Evolutionary conservation across 164 flowering plant species (phyloP).

Genomic region (Nymphaea colorata): DNA sequence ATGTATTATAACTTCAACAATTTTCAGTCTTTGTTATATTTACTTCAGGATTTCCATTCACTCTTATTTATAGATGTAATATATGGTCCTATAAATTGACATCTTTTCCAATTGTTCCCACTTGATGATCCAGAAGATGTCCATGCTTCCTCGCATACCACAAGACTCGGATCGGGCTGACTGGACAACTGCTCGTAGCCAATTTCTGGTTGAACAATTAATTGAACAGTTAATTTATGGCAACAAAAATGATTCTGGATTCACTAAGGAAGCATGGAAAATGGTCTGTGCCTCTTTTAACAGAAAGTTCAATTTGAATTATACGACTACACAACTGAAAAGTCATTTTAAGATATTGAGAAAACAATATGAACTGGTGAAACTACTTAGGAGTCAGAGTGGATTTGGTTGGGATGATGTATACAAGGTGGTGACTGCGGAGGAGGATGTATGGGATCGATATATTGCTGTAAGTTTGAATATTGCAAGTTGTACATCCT

Average conservation of each 20-base stretch:
- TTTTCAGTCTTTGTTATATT: too few relatives aligned
- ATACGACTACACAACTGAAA: not conserved
- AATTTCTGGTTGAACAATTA: not conserved
- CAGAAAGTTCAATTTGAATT: not conserved
- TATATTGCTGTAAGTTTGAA: not conserved
- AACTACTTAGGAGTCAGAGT: not conserved
- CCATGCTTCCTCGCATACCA: not conserved
- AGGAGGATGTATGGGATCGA: not conserved
- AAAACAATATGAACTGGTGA: not conserved
- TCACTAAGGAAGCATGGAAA: slow-evolving; percentile 1
- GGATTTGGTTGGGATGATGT: slow-evolving; percentile 2
- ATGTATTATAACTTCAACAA: too few relatives aligned
- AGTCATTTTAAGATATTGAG: not conserved
- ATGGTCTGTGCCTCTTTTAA: not conserved
- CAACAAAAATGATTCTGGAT: not conserved
- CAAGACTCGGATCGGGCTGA: not conserved
- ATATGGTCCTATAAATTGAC: too few relatives aligned
- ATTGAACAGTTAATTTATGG: slow-evolving; percentile 1
- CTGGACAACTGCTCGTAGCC: not conserved
- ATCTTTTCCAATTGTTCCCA: not conserved
- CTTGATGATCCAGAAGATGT: not conserved
- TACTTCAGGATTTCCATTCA: too few relatives aligned
- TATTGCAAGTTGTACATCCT: not conserved
- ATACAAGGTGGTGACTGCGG: not conserved
- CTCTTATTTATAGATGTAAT: too few relatives aligned